These are phyloP conservation scores for Salix suchowensis DNA, from an alignment of 345 rosid species.

Conservation along the genomic window DNA sequence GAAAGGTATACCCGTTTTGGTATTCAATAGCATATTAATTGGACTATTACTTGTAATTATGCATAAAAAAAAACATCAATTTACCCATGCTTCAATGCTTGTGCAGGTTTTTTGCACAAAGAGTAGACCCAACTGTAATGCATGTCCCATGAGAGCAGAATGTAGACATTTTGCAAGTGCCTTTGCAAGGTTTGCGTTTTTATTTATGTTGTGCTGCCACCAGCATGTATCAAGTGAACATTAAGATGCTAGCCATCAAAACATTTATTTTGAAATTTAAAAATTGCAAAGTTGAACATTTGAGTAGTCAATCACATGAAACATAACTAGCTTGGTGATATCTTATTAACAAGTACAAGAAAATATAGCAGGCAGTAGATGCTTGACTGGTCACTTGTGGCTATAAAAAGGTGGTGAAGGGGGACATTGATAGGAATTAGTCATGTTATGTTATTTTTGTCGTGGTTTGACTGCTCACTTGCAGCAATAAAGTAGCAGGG, in stretches of 20 bases:
- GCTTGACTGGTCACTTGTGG: not conserved
- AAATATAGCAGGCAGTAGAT: not conserved
- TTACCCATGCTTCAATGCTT: conserved; percentile 19
- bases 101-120: conserved; percentile 95
- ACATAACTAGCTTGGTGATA: too few species aligned
- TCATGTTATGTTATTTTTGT: not conserved
- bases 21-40: conserved; percentile 1
- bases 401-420: not conserved
- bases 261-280: not conserved
- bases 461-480: not conserved
- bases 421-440: not conserved
- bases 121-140: conserved; percentile 89
- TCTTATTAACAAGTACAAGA: not conserved
- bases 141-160: conserved; percentile 94
- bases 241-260: not conserved
- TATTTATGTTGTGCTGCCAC: not conserved
- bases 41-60: not conserved
- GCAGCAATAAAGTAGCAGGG: not conserved
- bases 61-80: conserved; percentile 5
- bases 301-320: not conserved
- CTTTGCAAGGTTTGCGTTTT: conserved; percentile 70
- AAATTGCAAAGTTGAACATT: not conserved
- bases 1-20: conserved; percentile 57
- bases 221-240: not conserved
- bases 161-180: conserved; percentile 99